Percentiles rank a stretch among this genome's conserved stretches.
These are phyloP conservation scores for Thelonectria rubi DNA, from an alignment of 2,329 filamentous ascomycete species.

Conservation along the genomic window DNA sequence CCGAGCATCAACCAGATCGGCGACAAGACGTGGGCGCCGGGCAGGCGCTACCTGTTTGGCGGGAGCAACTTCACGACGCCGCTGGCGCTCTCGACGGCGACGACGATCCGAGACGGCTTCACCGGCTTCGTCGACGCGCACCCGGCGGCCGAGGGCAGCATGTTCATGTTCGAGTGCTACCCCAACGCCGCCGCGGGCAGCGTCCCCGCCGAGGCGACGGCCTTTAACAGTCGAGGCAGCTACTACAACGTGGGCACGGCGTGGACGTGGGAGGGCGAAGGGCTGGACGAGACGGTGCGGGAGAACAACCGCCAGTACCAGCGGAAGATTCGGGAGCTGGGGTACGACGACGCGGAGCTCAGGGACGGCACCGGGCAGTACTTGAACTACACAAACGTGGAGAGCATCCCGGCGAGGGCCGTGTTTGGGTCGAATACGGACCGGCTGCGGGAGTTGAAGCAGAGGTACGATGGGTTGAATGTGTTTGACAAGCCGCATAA, in stretches of 20 bases:
- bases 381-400: slow-evolving; percentile 19
- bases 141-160: slow-evolving; percentile 26
- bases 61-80: slow-evolving; percentile 56
- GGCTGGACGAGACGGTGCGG: slow-evolving; percentile 31
- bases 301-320: slow-evolving; percentile 37
- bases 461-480: slow-evolving; percentile 18
- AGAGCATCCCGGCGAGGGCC: slow-evolving; percentile 8
- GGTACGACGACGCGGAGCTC: slow-evolving; percentile 33
- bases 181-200: slow-evolving; percentile 25
- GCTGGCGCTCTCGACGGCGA: slow-evolving; percentile 41
- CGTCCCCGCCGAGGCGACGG: slow-evolving; percentile 31
- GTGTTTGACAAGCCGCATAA: slow-evolving; percentile 19
- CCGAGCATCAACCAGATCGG: slow-evolving; percentile 50
- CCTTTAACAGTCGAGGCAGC: slow-evolving; percentile 39
- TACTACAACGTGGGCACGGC: slow-evolving; percentile 36
- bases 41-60: slow-evolving; percentile 51
- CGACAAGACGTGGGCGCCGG: slow-evolving; percentile 49
- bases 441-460: slow-evolving; percentile 11
- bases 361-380: slow-evolving; percentile 19
- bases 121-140: slow-evolving; percentile 27
- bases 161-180: slow-evolving; percentile 34
- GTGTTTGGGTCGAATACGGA: slow-evolving; percentile 15
- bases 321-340: slow-evolving; percentile 29
- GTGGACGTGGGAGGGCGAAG: slow-evolving; percentile 31
- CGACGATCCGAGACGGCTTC: slow-evolving; percentile 33